These are phyloP conservation scores for Euryodendron excelsum DNA, from an alignment of 148 eudicot genomes.

Conservation along the genomic window DNA sequence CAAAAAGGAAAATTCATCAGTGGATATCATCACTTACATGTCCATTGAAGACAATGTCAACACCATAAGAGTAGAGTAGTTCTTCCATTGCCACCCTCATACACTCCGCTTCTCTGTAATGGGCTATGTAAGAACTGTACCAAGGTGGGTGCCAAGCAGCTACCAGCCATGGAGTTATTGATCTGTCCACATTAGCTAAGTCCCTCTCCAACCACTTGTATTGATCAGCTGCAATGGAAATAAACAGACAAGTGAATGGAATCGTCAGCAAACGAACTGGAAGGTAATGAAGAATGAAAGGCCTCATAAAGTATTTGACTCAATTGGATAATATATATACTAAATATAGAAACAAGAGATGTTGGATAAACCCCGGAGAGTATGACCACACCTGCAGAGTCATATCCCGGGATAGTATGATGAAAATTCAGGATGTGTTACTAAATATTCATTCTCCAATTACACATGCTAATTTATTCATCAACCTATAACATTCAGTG, in stretches of 20 bases:
- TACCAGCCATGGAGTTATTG: conserved; percentile 87
- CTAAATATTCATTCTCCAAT: not conserved
- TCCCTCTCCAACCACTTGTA: conserved; percentile 95
- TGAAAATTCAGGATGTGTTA: not conserved
- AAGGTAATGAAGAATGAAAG: not conserved
- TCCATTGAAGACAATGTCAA: conserved; percentile 87
- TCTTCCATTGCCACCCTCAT: conserved; percentile 98
- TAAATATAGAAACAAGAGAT: not conserved
- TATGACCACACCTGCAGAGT: not conserved
- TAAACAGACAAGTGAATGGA: not conserved
- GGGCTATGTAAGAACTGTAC: conserved; percentile 81
- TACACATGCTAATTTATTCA: conserved; percentile 1
- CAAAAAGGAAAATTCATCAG: not conserved
- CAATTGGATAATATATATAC: not conserved
- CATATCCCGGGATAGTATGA: not conserved
- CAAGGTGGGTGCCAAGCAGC: conserved; percentile 98
- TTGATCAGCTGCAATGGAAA: conserved; percentile 61
- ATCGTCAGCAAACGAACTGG: not conserved
- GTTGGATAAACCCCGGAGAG: no score
- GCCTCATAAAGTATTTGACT: not conserved
- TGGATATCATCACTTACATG: conserved; percentile 59
- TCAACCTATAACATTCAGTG: not conserved
- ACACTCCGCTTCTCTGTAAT: conserved; percentile 94
- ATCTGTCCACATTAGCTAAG: conserved; percentile 73
- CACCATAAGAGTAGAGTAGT: conserved; percentile 68